phyloP scores from a whole-genome alignment of 164 flowering plant species.

The Kingdonia uniflora region DNA sequence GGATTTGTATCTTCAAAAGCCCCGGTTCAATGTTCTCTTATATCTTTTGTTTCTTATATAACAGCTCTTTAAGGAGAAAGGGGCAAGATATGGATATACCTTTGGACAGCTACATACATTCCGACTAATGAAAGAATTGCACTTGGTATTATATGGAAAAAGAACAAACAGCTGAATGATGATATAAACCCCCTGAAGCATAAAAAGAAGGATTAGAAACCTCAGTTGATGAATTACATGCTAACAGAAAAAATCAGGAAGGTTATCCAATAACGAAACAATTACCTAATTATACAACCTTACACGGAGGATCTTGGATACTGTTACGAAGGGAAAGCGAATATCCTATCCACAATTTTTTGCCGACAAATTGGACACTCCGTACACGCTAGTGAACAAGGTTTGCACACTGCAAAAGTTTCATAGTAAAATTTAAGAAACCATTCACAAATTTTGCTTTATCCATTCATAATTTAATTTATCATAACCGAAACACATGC shows the following conservation, averaged over 20 bases:
- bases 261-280: not conserved
- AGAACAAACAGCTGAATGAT: slow-evolving; percentile 18
- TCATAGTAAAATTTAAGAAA: no score
- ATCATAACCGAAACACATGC: no score
- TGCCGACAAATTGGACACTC: slow-evolving; percentile 96
- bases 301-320: not conserved
- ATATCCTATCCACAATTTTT: slow-evolving; percentile 79
- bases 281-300: slow-evolving; percentile 6
- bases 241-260: no score
- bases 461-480: no score
- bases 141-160: slow-evolving; percentile 23
- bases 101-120: slow-evolving; percentile 42
- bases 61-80: slow-evolving; percentile 6
- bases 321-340: slow-evolving; percentile 68
- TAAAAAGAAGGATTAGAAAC: slow-evolving; percentile 2
- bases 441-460: not conserved
- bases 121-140: slow-evolving; percentile 65
- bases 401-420: slow-evolving; percentile 76
- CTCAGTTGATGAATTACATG: no score
- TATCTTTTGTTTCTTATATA: slow-evolving; percentile 4
- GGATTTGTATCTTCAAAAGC: not conserved
- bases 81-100: slow-evolving; percentile 16
- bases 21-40: not conserved
- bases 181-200: slow-evolving; percentile 25
- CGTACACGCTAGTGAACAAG: slow-evolving; percentile 88